Percentiles rank a stretch among this genome's conserved stretches.
phyloP scores from a whole-genome alignment of 164 flowering plant species.

The Dillenia turbinata region DNA sequence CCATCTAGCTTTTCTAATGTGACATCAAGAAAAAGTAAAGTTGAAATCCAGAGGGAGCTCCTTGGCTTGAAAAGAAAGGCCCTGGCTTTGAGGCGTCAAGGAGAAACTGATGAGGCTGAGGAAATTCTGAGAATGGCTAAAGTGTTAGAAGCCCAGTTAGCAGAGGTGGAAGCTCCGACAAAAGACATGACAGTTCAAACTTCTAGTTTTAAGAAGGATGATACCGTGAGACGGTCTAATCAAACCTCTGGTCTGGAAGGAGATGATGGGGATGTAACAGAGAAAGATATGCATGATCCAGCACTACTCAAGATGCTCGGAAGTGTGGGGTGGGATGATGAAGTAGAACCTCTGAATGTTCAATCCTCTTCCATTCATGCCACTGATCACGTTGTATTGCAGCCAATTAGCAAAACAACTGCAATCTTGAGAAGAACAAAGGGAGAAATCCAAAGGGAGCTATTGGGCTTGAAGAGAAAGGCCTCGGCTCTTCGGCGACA shows the following conservation, averaged over 20 bases:
- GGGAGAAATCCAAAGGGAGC: conserved; percentile 32
- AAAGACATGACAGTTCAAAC: conserved; percentile 17
- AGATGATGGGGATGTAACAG: conserved; percentile 9
- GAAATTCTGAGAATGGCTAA: conserved; percentile 57
- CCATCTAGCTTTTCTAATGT: conserved; percentile 12
- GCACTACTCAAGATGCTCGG: conserved; percentile 11
- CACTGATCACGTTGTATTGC: background rate
- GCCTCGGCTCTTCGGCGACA: conserved; percentile 30
- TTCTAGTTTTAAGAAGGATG: conserved; percentile 8
- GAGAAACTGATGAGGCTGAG: conserved; percentile 73
- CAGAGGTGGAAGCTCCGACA: conserved; percentile 47
- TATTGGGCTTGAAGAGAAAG: conserved; percentile 29
- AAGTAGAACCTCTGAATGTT: conserved; percentile 11
- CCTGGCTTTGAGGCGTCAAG: conserved; percentile 74
- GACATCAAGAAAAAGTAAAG: conserved; percentile 50
- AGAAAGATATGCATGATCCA: conserved; percentile 25
- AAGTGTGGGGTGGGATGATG: conserved; percentile 22
- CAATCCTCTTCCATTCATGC: conserved; percentile 2
- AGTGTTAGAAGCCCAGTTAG: conserved; percentile 60
- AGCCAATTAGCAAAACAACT: background rate
- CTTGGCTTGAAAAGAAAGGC: conserved; percentile 76
- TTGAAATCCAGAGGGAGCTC: conserved; percentile 79
- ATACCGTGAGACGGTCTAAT: conserved; percentile 7
- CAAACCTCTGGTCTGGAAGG: conserved; percentile 11
- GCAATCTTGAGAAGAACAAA: conserved; percentile 12